Conservation (phyloP, 2,329 filamentous ascomycete genomes). For the Macrophomina pseudophaseolina region DNA sequence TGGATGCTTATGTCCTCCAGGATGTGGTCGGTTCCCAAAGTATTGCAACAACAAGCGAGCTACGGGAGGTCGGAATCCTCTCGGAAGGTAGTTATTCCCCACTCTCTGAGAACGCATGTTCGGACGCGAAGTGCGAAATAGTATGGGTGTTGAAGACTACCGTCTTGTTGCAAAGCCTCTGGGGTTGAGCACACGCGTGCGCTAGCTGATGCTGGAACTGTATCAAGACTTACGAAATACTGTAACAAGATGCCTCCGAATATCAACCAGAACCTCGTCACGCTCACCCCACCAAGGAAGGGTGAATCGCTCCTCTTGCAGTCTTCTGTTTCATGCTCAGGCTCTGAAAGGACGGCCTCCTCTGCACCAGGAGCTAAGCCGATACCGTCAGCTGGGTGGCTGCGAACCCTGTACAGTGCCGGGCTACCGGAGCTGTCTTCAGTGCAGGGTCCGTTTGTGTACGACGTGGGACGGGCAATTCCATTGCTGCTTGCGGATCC, state of each 20-base stretch:
- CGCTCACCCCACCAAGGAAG: slow-evolving; percentile 40
- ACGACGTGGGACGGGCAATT: neutral
- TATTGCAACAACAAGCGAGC: no score
- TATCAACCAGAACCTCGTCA: slow-evolving; percentile 42
- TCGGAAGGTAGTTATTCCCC: no score
- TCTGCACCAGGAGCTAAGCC: slow-evolving; percentile 36
- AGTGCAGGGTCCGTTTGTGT: slow-evolving; percentile 1
- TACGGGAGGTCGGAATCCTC: no score
- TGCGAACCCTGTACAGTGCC: slow-evolving; percentile 15
- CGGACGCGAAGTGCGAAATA: no score
- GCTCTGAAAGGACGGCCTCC: slow-evolving; percentile 19
- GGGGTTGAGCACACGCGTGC: neutral
- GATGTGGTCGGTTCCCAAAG: no score
- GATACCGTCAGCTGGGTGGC: slow-evolving; percentile 30
- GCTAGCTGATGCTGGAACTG: neutral
- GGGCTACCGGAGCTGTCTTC: neutral
- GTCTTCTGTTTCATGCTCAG: slow-evolving; percentile 19
- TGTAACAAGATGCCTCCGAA: slow-evolving; percentile 44
- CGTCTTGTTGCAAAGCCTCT: neutral
- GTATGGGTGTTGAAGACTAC: no score
- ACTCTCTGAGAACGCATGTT: no score
- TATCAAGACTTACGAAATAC: slow-evolving; percentile 42
- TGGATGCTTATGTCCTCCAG: neutral
- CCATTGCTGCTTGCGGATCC: slow-evolving; percentile 2
- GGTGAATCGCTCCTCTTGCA: slow-evolving; percentile 33